These are phyloP conservation scores for Psilocybe sp. DNA, from an alignment of 768 basidiomycete species.

Conservation along the genomic window DNA sequence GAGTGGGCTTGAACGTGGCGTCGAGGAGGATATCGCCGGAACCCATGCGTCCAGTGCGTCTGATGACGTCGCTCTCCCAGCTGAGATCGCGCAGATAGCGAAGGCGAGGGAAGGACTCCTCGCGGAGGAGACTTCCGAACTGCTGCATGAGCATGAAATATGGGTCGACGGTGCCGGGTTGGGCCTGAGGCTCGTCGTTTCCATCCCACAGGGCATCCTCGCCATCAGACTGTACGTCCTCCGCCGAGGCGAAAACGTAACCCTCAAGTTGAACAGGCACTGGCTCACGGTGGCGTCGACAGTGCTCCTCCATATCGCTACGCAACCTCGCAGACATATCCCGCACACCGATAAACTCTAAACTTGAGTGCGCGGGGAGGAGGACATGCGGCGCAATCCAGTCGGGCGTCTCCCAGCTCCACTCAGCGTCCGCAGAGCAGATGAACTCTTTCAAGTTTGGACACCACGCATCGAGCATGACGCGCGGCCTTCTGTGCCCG, in stretches of 20 bases:
- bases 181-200: background rate
- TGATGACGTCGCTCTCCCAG: conserved; percentile 52
- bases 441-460: conserved; percentile 70
- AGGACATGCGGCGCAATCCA: conserved; percentile 80
- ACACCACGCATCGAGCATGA: conserved; percentile 65
- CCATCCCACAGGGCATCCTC: background rate
- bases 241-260: background rate
- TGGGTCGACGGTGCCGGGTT: conserved; percentile 31
- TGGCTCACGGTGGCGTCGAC: conserved; percentile 13
- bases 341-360: conserved; percentile 69
- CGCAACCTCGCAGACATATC: conserved; percentile 64
- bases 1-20: conserved; percentile 18
- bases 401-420: conserved; percentile 78
- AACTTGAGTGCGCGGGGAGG: conserved; percentile 57
- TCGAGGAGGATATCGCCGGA: conserved; percentile 1
- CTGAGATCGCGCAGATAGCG: conserved; percentile 66
- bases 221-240: background rate
- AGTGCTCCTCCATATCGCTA: conserved; percentile 35
- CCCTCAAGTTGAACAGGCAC: background rate
- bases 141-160: conserved; percentile 69
- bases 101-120: conserved; percentile 60
- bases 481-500: conserved; percentile 5
- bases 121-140: conserved; percentile 53
- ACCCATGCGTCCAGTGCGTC: conserved; percentile 30
- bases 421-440: conserved; percentile 74